Percentiles rank a stretch among this genome's conserved stretches.
Conservation (phyloP, 768 basidiomycete species). For the Pisolithus sp. region DNA sequence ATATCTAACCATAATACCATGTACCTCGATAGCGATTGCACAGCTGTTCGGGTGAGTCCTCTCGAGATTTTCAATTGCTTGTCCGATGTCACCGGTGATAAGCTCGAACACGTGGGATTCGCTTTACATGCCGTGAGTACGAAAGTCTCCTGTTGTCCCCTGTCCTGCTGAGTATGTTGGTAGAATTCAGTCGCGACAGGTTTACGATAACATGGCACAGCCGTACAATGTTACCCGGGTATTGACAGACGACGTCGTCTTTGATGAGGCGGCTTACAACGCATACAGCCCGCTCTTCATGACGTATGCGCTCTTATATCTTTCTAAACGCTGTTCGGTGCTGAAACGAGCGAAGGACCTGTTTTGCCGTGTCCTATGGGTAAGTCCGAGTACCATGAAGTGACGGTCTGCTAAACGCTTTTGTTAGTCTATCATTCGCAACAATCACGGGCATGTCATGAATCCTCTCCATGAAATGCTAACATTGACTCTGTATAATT, state of each 20-base stretch:
- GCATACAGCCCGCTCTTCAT: slow-evolving; percentile 57
- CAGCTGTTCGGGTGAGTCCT: slow-evolving; percentile 41
- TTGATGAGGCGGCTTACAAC: too few species aligned
- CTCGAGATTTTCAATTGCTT: background rate
- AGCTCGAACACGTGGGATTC: slow-evolving; percentile 53
- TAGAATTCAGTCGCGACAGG: slow-evolving; percentile 53
- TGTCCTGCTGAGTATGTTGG: background rate
- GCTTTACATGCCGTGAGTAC: slow-evolving; percentile 52
- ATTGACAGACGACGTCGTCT: too few species aligned
- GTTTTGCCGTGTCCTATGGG: slow-evolving; percentile 28
- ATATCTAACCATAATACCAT: slow-evolving; percentile 14
- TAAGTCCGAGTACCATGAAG: background rate
- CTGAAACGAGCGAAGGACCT: slow-evolving; percentile 9
- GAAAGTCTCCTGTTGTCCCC: background rate
- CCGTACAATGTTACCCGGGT: too few species aligned
- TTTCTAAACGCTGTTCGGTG: slow-evolving; percentile 7
- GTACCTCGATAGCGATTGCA: slow-evolving; percentile 30
- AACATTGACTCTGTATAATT: background rate
- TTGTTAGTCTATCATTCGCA: slow-evolving; percentile 73
- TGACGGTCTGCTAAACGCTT: slow-evolving; percentile 27
- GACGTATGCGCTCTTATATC: slow-evolving; percentile 27
- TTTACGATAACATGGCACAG: slow-evolving; percentile 54
- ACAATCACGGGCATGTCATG: slow-evolving; percentile 56
- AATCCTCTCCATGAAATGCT: background rate
- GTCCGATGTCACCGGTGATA: background rate